phyloP scores from a whole-genome alignment of 305 asterid species.

The Euphrasia arctica region DNA sequence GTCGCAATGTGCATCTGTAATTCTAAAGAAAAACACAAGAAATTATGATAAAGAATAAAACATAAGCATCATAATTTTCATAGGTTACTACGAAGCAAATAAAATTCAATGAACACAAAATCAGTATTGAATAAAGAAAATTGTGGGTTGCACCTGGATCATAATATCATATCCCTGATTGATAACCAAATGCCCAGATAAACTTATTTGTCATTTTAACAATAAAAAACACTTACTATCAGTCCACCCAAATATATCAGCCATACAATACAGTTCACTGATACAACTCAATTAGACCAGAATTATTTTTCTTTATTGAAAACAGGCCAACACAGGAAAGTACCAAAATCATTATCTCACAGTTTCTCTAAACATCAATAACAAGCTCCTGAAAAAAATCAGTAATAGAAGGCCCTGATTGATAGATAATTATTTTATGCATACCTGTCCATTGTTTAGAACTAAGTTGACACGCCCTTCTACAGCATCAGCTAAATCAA shows the following conservation, averaged over 20 bases:
- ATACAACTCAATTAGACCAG: slow-evolving; percentile 4
- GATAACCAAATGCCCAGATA: not conserved
- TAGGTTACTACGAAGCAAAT: slow-evolving; percentile 20
- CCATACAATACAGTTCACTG: slow-evolving; percentile 1
- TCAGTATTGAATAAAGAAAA: not conserved
- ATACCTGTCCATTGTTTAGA: slow-evolving; percentile 71
- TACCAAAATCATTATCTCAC: slow-evolving; percentile 2
- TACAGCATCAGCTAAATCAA: slow-evolving; percentile 79
- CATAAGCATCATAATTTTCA: slow-evolving; percentile 24
- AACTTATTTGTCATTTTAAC: not conserved
- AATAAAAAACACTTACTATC: slow-evolving; percentile 4
- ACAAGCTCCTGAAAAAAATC: slow-evolving; percentile 16
- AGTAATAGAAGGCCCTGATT: too few relatives aligned
- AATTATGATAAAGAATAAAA: too few relatives aligned
- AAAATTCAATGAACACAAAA: not conserved
- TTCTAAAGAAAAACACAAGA: slow-evolving; percentile 37
- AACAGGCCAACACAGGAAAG: slow-evolving; percentile 6
- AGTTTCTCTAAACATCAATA: slow-evolving; percentile 14
- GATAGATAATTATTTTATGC: slow-evolving; percentile 9
- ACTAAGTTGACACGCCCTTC: slow-evolving; percentile 69
- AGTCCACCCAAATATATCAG: slow-evolving; percentile 9
- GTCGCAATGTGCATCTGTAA: slow-evolving; percentile 71
- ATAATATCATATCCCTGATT: not conserved
- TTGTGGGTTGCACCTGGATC: not conserved
- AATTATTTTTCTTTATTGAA: slow-evolving; percentile 3